A percentile compares a stretch with the other conserved stretches of the same genome.
phyloP scores from a whole-genome alignment of 345 rosid species.

The Acer campestre region DNA sequence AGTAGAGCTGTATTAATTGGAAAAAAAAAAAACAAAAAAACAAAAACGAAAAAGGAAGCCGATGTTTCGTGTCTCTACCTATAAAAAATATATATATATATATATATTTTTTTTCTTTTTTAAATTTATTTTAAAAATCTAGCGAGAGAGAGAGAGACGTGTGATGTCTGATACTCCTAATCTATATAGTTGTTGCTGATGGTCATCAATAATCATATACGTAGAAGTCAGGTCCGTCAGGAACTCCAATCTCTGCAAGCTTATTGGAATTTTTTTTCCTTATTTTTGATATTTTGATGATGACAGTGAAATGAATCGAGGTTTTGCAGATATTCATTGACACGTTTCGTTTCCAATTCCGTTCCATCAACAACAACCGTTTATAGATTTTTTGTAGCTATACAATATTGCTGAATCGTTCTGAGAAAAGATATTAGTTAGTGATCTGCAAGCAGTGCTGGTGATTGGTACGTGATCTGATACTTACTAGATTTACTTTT shows the following conservation, averaged over 20 bases:
- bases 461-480: slow-evolving; percentile 23
- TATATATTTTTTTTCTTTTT: background rate
- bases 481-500: background rate
- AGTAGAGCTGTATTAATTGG: background rate
- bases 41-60: background rate
- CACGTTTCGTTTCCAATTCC: slow-evolving; percentile 1
- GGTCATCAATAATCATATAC: background rate
- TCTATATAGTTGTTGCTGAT: background rate
- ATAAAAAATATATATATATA: background rate
- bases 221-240: background rate
- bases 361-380: background rate
- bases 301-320: background rate
- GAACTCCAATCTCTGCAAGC: background rate
- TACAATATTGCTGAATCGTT: slow-evolving; percentile 4
- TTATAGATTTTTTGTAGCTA: background rate
- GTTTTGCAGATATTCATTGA: slow-evolving; percentile 6
- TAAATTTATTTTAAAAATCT: background rate
- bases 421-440: background rate
- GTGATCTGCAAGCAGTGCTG: slow-evolving; percentile 3
- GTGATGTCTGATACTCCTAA: background rate
- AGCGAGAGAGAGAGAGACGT: background rate
- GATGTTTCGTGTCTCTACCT: background rate
- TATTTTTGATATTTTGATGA: background rate
- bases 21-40: background rate
- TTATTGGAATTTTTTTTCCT: background rate